phyloP scores from a whole-genome alignment of 225 moss, liverwort and hornwort genomes.

The Sphagnum tenellum region DNA sequence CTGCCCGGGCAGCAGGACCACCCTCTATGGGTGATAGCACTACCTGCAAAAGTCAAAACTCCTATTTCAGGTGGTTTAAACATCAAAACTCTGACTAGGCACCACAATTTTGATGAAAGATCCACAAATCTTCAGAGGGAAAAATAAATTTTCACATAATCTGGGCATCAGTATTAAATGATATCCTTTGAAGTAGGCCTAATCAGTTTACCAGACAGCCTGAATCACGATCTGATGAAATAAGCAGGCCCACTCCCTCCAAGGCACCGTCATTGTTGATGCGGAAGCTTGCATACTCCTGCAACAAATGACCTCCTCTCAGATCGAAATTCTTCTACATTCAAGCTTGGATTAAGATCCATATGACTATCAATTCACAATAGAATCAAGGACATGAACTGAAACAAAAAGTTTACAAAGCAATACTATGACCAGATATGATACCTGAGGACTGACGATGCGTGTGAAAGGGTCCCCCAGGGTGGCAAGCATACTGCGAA shows the following conservation, averaged over 20 bases:
- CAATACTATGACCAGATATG: background rate
- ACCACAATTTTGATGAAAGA: too few species aligned
- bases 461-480: conserved; percentile 92
- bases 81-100: too few species aligned
- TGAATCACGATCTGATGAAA: conserved; percentile 76
- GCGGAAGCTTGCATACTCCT: conserved; percentile 91
- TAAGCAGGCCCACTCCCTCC: conserved; percentile 90
- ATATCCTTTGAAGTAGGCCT: too few species aligned
- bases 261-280: conserved; percentile 91
- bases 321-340: background rate
- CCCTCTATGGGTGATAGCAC: conserved; percentile 87
- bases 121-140: too few species aligned
- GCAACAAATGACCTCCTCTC: background rate
- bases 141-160: too few species aligned
- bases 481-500: conserved; percentile 77
- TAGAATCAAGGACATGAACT: too few species aligned
- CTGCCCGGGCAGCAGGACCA: conserved; percentile 91
- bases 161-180: too few species aligned
- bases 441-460: conserved; percentile 81
- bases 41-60: conserved; percentile 28
- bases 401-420: too few species aligned
- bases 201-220: conserved; percentile 66
- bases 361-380: too few species aligned
- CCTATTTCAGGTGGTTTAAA: too few species aligned
- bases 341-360: too few species aligned